These are phyloP conservation scores for Rhodotorula toruloides DNA, from an alignment of 768 basidiomycete species.

Conservation along the genomic window DNA sequence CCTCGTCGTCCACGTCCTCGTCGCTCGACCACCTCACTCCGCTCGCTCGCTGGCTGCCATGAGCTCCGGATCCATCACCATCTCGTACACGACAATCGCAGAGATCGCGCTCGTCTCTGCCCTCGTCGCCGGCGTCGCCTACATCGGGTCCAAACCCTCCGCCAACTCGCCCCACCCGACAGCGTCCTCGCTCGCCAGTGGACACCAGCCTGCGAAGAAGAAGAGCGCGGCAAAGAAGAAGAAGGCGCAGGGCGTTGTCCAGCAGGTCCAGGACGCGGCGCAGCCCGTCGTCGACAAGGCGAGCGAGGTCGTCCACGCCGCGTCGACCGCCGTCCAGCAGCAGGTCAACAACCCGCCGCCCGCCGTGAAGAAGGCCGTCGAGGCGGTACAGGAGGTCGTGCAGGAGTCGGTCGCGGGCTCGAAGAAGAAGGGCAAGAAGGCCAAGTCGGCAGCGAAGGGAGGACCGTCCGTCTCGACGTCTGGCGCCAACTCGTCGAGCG, in stretches of 20 bases:
- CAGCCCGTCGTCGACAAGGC: slow-evolving; percentile 4
- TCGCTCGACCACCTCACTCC: neutral
- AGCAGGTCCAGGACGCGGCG: neutral
- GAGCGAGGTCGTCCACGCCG: neutral
- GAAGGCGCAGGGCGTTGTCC: slow-evolving; percentile 13
- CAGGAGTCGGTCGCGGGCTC: neutral
- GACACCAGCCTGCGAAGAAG: neutral
- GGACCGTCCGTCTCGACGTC: neutral
- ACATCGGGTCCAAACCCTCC: neutral
- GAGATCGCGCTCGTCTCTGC: slow-evolving; percentile 18
- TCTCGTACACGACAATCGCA: slow-evolving; percentile 29
- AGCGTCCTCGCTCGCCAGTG: neutral
- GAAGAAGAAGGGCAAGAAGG: slow-evolving; percentile 30
- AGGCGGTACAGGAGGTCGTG: neutral
- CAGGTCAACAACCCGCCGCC: neutral
- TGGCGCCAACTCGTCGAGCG: neutral
- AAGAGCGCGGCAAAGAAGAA: slow-evolving; percentile 25
- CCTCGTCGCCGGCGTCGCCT: slow-evolving; percentile 21
- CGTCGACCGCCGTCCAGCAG: neutral
- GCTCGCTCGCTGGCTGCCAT: neutral
- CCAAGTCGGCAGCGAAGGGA: neutral
- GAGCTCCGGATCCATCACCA: slow-evolving; percentile 12
- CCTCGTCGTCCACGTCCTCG: neutral
- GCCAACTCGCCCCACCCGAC: neutral
- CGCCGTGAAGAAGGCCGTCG: neutral